Evolutionary conservation across 1,139 yeast species (phyloP), one percentile per base, ranked within the genome.

Genomic region (Hyphopichia wangnamkhiaoensis): DNA sequence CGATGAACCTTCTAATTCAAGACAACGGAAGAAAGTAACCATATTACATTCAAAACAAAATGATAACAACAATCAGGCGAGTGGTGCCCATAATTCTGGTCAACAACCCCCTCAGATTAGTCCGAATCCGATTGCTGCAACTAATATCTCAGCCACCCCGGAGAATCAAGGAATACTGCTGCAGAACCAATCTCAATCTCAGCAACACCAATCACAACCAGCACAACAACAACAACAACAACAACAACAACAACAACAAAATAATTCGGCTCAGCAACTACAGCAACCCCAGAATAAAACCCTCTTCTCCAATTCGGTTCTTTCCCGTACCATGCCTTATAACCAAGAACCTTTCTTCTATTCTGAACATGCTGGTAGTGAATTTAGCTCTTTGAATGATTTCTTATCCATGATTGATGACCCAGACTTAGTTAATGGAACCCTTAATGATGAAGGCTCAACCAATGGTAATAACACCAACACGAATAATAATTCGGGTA

Each of bases 291-390:
- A 19, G 10, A 18, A 19, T n/a, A 18, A 30, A 12, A 18, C 10
- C n/a, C 20, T 19, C 10, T 18, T 30, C n/a, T 18, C 24, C 38
- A 36, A 58, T 42, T 61, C 72, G 5, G 71, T 68, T 2, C 56
- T 72, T 37, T 58, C 74, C 2, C 75, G 71, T 45, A 68, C 81
- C 1, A 53, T 72, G 37, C 71, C 73, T 2, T 71, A 74, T 41
- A 80, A 79, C 50, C 87, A 82, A 45, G 85, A 81, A 47, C 90
- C 95, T 0, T 79, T 85, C 40, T 89, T 89, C 63, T 86, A 81
- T 48, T 85, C 95, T 1, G 96, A 90, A 54, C 95, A 89, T 59
- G 96, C 95, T 0, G 96, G 95, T 3, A 84, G 94, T 33, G 98
- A 91, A 63, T 90, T 91, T 57, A 83, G 91, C 46, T 89, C 96